These are phyloP conservation scores for Taiozyma onychis DNA, from an alignment of 1,139 yeast species.

Conservation along the genomic window DNA sequence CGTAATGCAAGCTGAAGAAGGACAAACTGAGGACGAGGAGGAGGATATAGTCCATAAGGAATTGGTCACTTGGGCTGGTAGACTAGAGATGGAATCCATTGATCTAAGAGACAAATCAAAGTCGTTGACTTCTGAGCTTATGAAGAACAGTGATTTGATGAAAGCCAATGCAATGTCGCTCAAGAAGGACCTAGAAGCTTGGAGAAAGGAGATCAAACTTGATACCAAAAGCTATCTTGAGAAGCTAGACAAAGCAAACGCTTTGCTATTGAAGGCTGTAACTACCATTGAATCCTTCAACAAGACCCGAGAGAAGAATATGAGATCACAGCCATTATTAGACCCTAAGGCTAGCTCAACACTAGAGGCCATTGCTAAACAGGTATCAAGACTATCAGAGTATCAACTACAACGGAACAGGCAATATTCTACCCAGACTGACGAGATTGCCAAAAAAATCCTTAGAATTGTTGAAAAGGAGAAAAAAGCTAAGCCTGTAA, in stretches of 20 bases:
- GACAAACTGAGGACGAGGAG: not conserved
- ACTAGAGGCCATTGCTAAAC: not conserved
- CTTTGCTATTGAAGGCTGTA: not conserved
- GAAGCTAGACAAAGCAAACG: not conserved
- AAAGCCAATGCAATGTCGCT: conserved; percentile 3
- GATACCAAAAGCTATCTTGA: not conserved
- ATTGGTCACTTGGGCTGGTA: conserved; percentile 39
- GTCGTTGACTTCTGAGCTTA: conserved; percentile 22
- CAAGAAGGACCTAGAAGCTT: not conserved
- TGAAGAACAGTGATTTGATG: conserved; percentile 18
- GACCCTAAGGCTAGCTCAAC: not conserved
- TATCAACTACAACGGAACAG: not conserved
- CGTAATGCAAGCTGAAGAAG: not conserved
- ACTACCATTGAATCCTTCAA: not conserved
- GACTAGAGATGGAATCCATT: conserved; percentile 38
- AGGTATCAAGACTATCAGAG: not conserved
- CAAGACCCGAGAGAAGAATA: not conserved
- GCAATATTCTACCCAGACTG: not conserved
- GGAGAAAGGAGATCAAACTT: not conserved
- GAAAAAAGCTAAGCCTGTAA: not conserved
- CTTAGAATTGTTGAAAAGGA: not conserved
- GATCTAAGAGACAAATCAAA: conserved; percentile 32
- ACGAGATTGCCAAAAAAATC: not conserved
- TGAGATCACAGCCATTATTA: not conserved
- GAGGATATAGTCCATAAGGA: conserved; percentile 27